Evolutionary conservation across 2,329 filamentous ascomycete species (phyloP).

Genomic region (Hymenoscyphus repandus): DNA sequence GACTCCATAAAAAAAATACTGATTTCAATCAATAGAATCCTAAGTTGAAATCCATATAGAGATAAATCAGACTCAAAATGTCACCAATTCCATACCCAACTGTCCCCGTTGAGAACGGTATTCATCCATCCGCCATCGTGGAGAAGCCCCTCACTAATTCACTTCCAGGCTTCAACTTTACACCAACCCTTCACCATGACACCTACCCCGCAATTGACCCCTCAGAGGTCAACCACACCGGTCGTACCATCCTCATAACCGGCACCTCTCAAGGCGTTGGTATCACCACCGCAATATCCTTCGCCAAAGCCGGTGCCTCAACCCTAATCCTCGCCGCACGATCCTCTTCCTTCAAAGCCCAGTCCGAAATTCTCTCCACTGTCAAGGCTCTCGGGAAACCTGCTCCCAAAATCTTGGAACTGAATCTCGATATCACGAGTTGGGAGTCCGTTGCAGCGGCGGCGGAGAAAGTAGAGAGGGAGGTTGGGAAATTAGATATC

Average conservation of each 20-base stretch:
- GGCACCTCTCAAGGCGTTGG: conserved; percentile 23
- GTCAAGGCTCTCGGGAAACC: conserved; percentile 15
- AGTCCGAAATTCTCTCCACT: conserved; percentile 16
- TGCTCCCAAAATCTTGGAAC: conserved; percentile 15
- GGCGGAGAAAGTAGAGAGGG: conserved; percentile 12
- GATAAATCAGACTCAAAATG: no score
- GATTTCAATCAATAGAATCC: no score
- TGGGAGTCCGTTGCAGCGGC: conserved; percentile 11
- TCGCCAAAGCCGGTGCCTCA: conserved; percentile 20
- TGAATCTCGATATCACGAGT: conserved; percentile 18
- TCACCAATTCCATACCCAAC: no score
- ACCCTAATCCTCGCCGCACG: conserved; percentile 20
- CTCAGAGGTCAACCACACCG: conserved; percentile 16
- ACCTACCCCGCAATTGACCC: conserved; percentile 51
- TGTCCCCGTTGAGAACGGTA: no score
- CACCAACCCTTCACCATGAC: conserved; percentile 32
- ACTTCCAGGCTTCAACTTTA: conserved; percentile 2
- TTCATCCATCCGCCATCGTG: no score
- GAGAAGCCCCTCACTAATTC: no score
- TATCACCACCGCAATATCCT: conserved; percentile 20
- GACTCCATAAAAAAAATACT: no score
- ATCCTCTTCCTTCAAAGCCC: conserved; percentile 11
- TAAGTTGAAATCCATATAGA: no score
- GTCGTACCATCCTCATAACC: conserved; percentile 19
- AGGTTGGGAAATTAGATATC: conserved; percentile 22